Evolutionary conservation across 2,329 filamentous ascomycete species (phyloP), one percentile per base, ranked within the genome.

Genomic region (Calonectria pauciramosa): DNA sequence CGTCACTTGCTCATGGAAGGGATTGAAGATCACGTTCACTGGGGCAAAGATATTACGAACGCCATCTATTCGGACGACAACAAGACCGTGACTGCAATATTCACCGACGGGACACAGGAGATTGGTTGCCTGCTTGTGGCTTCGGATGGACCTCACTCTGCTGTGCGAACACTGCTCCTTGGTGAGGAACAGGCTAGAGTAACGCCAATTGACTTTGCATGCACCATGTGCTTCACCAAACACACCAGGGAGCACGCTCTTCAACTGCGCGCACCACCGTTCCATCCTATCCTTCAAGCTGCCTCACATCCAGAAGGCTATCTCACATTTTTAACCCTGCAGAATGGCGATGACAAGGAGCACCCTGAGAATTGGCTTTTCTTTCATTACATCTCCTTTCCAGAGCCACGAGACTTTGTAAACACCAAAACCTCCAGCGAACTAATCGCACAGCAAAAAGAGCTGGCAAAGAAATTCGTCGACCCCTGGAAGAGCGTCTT

Each of bases 211-310:
- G 54, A 38, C 28, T 59, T 59, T 7, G 54, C 32, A 14, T 59
- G 54, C 54, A 26, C 54, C 32, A 59, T 59, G 54, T 59, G 54
- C 32, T 59, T 59, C 54, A 59, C 54, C n/a, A 59, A 38, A 32
- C 54, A 59, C 14, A 59, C 54, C 13, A n/a, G 32, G 23, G 54
- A 59, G 11, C 32, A 59, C 36, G 54, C n/a, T 26, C 20, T 59
- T 26, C n/a, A 16, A 23, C 32, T 59, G 2, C 54, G 54, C 10
- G 54, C 54, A 11, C 54, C 30, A 1, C 54, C 54, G 11, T 30
- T 36, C 11, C 20, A 59, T 9, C 54, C 54, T 16, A 26, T 59
- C 11, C 9, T 59, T 36, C 32, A 59, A 23, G 54, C 54, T 4
- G 54, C 54, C 7, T 13, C 54, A 7, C 54, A 59, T 18, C 54